Evolutionary conservation across 2,329 filamentous ascomycete genomes (phyloP).

Genomic region (Microsporum canis): DNA sequence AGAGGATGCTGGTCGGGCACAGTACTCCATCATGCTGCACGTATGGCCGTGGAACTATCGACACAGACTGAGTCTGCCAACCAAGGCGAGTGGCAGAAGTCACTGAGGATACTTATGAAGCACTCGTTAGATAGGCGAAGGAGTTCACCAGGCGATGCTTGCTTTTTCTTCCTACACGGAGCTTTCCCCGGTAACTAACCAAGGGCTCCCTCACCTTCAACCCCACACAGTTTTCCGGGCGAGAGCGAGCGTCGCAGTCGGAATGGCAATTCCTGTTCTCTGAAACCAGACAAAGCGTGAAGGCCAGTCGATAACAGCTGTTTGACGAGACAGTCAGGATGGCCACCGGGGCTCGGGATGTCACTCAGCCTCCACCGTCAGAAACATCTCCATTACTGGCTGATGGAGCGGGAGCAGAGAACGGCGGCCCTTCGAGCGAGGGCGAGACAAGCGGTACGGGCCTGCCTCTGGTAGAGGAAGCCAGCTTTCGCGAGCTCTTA

Average conservation of each 20-base stretch:
- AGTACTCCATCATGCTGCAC: too few species aligned
- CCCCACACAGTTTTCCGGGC: not conserved
- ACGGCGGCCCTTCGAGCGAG: not conserved
- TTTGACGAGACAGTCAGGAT: not conserved
- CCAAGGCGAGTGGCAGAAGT: too few species aligned
- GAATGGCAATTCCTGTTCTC: not conserved
- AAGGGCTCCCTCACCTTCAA: not conserved
- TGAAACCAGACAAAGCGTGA: not conserved
- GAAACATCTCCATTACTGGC: slow-evolving; percentile 13
- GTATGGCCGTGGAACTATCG: too few species aligned
- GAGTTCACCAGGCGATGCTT: not conserved
- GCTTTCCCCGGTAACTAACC: not conserved
- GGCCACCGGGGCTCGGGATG: not conserved
- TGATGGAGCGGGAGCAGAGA: slow-evolving; percentile 5
- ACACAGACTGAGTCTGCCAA: too few species aligned
- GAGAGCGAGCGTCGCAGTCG: not conserved
- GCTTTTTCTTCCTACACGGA: not conserved
- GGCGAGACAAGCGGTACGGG: slow-evolving; percentile 5
- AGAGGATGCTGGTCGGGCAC: too few species aligned
- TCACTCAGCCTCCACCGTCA: slow-evolving; percentile 1
- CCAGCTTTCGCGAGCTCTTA: slow-evolving; percentile 37
- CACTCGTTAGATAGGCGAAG: too few species aligned
- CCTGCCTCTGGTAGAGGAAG: slow-evolving; percentile 30
- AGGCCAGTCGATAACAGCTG: not conserved
- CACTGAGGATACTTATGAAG: too few species aligned